Evolutionary conservation across 176 grass and related monocot genomes (phyloP).

Genomic region (Oryza glaberrima): DNA sequence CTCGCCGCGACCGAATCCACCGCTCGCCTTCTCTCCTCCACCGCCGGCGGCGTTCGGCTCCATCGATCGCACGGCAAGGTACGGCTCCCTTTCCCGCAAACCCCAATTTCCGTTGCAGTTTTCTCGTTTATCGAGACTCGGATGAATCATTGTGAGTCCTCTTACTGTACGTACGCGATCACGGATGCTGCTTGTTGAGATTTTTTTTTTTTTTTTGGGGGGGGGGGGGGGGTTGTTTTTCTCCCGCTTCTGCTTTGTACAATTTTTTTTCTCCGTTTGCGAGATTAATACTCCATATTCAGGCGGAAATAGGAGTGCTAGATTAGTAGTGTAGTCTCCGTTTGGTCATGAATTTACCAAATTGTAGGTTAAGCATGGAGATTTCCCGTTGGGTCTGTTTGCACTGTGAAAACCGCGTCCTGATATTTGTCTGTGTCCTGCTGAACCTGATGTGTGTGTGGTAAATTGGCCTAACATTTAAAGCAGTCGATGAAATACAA

Average conservation of each 20-base stretch:
- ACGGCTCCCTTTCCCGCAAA: background rate
- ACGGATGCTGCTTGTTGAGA: background rate
- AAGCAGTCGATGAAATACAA: background rate
- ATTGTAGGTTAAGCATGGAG: background rate
- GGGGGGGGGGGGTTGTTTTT: background rate
- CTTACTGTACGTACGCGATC: background rate
- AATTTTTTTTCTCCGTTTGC: background rate
- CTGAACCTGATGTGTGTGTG: background rate
- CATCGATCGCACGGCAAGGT: background rate
- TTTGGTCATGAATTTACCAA: background rate
- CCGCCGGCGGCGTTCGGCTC: background rate
- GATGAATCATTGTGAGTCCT: background rate
- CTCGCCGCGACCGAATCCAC: conserved; percentile 35
- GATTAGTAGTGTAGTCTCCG: background rate
- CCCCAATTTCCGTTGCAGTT: background rate
- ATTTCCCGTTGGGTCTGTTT: background rate
- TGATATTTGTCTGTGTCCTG: background rate
- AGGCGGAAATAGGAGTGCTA: background rate
- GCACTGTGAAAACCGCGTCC: background rate
- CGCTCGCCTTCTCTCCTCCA: background rate
- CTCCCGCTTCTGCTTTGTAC: background rate
- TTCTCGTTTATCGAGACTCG: background rate
- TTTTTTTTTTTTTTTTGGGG: no score
- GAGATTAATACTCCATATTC: background rate
- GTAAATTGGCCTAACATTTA: background rate